Evolutionary conservation across 2,329 filamentous ascomycete genomes (phyloP), one percentile per base, ranked within the genome.

Genomic region (Apiospora aurea): DNA sequence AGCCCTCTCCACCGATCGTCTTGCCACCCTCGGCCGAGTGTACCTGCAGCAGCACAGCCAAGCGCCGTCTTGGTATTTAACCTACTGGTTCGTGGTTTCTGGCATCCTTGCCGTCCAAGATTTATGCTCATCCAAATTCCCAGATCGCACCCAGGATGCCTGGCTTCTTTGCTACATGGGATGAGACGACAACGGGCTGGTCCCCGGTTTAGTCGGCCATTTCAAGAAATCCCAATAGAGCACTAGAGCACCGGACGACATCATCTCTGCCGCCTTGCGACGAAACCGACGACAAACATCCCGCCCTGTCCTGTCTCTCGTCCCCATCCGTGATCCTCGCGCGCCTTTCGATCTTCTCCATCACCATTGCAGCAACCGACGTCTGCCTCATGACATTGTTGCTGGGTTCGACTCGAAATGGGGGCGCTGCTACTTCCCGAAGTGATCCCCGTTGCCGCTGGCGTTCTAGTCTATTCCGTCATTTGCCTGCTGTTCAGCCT

Each of bases 401-500:
- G 18, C 5, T 38, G 57, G 57, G 34, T 41, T 29, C 57, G 41
- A 64, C 43, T 75, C 75, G 78, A 78, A 73, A 83, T 84, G 82
- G 80, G 78, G 71, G 77, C 79, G 72, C 81, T 81, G 76, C 74
- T 83, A 69, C 81, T 81, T 18, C 70, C 76, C 70, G 80, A 79
- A 69, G 81, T 79, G 71, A 72, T 81, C 47, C 80, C 79, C 71
- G 74, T 74, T 72, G 81, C 79, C 74, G 75, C 78, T 70, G 78
- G 74, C 47, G 77, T 84, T 26, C 78, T 83, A n/a, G 16, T 79
- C 14, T 83, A 81, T 75, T 83, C 81, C 29, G 71, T 80, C 24
- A 5, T 83, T 46, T 83, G 81, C 72, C 73, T 84, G 38, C 70
- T 72, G 11, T 77, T 77, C 70, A 80, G 80, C 70, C 70, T 75